Conservation (phyloP, 2,329 filamentous ascomycete genomes). For the Cercospora zeae-maydis region DNA sequence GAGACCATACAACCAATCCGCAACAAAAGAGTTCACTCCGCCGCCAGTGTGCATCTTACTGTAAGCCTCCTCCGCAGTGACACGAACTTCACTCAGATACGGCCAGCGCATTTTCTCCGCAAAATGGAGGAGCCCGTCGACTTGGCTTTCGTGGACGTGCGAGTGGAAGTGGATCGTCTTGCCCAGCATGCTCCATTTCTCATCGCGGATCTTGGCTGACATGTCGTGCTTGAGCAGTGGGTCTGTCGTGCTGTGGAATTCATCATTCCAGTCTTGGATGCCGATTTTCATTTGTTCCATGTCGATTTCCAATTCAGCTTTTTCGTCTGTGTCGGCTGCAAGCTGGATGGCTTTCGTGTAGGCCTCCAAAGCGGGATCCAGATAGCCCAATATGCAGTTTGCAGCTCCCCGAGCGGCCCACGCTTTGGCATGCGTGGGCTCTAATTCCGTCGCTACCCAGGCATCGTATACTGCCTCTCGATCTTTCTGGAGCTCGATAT, state of each 20-base stretch:
- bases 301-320: not conserved
- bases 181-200: not conserved
- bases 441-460: not conserved
- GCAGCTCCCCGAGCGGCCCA: not conserved
- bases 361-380: not conserved
- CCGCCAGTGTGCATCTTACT: not conserved
- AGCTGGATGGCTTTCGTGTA: not conserved
- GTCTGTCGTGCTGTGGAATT: not conserved
- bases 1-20: constrained; percentile 1
- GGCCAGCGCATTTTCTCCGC: constrained; percentile 1
- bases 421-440: not conserved
- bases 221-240: not conserved
- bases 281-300: not conserved
- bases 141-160: constrained; percentile 1
- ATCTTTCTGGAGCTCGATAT: not conserved
- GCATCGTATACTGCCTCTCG: not conserved
- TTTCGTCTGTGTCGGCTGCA: not conserved
- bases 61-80: not conserved
- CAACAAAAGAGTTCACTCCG: not conserved
- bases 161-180: not conserved
- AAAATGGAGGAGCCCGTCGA: not conserved
- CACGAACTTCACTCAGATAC: not conserved
- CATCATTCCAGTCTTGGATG: not conserved
- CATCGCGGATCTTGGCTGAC: not conserved
- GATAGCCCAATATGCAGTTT: not conserved